A percentile compares a stretch with the other conserved stretches of the same genome.
These are phyloP conservation scores for Limonomyces culmigenus DNA, from an alignment of 1,284 basidiomycete species.

Conservation along the genomic window DNA sequence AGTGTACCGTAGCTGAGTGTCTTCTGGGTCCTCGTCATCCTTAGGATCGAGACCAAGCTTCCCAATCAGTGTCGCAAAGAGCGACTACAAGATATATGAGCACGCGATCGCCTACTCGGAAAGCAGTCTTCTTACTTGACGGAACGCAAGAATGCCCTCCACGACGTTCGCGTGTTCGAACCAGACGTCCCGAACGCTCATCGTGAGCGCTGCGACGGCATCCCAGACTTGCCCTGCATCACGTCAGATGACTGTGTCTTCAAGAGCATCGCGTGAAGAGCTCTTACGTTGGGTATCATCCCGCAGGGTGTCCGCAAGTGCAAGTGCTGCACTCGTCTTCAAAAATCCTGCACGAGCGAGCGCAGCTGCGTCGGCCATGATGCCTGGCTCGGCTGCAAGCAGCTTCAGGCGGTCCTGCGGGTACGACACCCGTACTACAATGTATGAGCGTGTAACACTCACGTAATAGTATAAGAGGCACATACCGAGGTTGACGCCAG, in stretches of 20 bases:
- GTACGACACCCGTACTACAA: constrained; percentile 87
- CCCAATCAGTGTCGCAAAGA: too few relatives aligned
- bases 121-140: too few relatives aligned
- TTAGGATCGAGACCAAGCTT: too few relatives aligned
- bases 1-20: too few relatives aligned
- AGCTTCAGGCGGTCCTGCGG: constrained; percentile 63
- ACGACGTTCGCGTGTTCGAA: constrained; percentile 65
- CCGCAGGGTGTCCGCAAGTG: constrained; percentile 49
- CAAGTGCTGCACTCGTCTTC: constrained; percentile 63
- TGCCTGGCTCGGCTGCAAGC: constrained; percentile 69
- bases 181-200: constrained; percentile 54
- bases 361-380: constrained; percentile 70
- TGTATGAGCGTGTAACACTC: too few relatives aligned
- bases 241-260: too few relatives aligned
- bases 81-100: too few relatives aligned
- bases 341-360: constrained; percentile 70
- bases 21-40: too few relatives aligned
- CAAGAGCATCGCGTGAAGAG: neutral
- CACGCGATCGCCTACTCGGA: too few relatives aligned
- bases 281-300: constrained; percentile 64
- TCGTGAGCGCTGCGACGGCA: constrained; percentile 39
- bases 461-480: too few relatives aligned
- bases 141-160: constrained; percentile 42
- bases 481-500: constrained; percentile 81
- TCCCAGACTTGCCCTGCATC: constrained; percentile 64